phyloP scores from a whole-genome alignment of 1,139 yeast species.

The Kodamaea ohmeri region DNA sequence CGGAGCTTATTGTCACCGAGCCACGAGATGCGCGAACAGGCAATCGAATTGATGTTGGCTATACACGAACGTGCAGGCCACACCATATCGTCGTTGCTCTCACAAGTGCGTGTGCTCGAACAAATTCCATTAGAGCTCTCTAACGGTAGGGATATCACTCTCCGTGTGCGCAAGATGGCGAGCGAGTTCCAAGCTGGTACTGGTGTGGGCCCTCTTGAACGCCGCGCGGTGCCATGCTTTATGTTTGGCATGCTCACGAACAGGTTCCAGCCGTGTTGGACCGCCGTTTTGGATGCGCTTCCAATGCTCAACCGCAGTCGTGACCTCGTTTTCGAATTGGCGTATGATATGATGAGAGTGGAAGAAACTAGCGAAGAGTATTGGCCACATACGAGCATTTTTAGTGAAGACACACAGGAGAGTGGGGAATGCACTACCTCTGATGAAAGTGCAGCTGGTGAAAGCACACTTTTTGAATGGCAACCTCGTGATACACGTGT shows the following conservation, averaged over 20 bases:
- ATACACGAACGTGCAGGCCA: slow-evolving; percentile 25
- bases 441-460: slow-evolving; percentile 21
- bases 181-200: slow-evolving; percentile 43
- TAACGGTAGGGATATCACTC: slow-evolving; percentile 73
- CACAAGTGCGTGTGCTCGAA: slow-evolving; percentile 58
- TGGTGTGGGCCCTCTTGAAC: slow-evolving; percentile 30
- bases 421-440: too few species aligned
- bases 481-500: slow-evolving; percentile 33
- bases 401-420: slow-evolving; percentile 11
- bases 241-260: slow-evolving; percentile 73
- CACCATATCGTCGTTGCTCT: slow-evolving; percentile 32
- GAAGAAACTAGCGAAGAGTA: slow-evolving; percentile 16
- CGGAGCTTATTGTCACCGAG: slow-evolving; percentile 46
- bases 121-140: slow-evolving; percentile 66
- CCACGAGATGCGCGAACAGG: slow-evolving; percentile 43
- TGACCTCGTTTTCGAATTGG: slow-evolving; percentile 55
- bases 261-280: slow-evolving; percentile 85
- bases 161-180: slow-evolving; percentile 65
- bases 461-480: slow-evolving; percentile 25
- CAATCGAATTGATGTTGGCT: slow-evolving; percentile 41
- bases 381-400: slow-evolving; percentile 10
- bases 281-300: slow-evolving; percentile 62
- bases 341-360: slow-evolving; percentile 38
- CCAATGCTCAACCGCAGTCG: slow-evolving; percentile 48
- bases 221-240: slow-evolving; percentile 50